Evolutionary conservation across 2,329 filamentous ascomycete genomes (phyloP), one percentile per base, ranked within the genome.

Genomic region (Chaetomiaceae sp.): DNA sequence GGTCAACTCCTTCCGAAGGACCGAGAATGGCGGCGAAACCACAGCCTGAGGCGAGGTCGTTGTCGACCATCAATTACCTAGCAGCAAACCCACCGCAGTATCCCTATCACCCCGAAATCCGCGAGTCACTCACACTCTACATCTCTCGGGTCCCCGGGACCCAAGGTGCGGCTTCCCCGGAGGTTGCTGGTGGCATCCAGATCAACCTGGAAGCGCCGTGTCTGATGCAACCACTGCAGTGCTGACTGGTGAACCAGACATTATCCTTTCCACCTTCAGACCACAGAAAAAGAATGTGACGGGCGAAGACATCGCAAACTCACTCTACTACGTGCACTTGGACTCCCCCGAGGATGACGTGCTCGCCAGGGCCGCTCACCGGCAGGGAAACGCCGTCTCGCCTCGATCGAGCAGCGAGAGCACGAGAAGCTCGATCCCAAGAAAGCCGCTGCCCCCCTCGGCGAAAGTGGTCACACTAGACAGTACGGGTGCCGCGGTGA

Each of bases 111-210:
- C 86, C 88, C 5, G 81, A 83, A 60, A 79, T 74, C 56, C 79
- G 85, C 56, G 82, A 89, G 44, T 83, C 89, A 4, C 69, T 97
- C 44, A 83, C 85, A 2, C 78, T 99, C 35, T 99, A 99, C 70
- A 95, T 99, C 58, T 89, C 92, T 31, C 78, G 92, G 58, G 92
- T 99, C 0, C 93, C 93, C 1, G 92, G 92, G 19, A 95, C 87
- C 56, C 82, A 84, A 83, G 89, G 89, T 91, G 74, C 58, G 72
- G 66, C 20, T 30, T 44, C 44, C 30, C 30, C n/a, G n/a, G n/a
- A n/a, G n/a, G n/a, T n/a, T n/a, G n/a, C n/a, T n/a, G n/a, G n/a
- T n/a, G n/a, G n/a, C n/a, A n/a, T n/a, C n/a, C n/a, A n/a, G n/a
- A 13, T 33, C 30, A 13, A 12, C 20, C 25, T 27, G 6, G 25